Evolutionary conservation across 179 eudicot genomes (phyloP).

Genomic region (Drosera spatulata): DNA sequence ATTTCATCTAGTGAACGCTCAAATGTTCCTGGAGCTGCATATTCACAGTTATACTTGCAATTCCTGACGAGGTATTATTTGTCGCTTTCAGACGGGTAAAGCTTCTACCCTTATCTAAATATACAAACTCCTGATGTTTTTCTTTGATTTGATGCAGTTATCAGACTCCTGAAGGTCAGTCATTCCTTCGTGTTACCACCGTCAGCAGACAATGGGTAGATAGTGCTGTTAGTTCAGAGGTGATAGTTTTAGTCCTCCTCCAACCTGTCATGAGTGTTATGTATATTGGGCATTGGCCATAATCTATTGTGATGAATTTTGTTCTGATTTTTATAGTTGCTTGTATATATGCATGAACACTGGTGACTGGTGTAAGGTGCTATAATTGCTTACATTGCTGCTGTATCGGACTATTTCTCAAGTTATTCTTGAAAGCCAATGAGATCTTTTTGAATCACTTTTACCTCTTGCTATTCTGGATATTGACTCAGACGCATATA

Average conservation of each 20-base stretch:
- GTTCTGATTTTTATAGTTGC: too few species aligned
- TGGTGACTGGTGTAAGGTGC: too few species aligned
- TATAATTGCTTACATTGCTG: too few species aligned
- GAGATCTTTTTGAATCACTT: too few species aligned
- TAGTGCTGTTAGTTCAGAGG: conserved; percentile 68
- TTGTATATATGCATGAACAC: too few species aligned
- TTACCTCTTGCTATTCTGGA: too few species aligned
- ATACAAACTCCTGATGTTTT: neutral
- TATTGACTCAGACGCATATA: too few species aligned
- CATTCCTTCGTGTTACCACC: conserved; percentile 69
- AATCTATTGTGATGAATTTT: too few species aligned
- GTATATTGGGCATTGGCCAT: too few species aligned
- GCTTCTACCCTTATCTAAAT: neutral
- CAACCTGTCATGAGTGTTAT: neutral
- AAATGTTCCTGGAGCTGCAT: conserved; percentile 54
- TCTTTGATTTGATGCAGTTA: conserved; percentile 35
- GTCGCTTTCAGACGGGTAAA: neutral
- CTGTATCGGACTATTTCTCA: too few species aligned
- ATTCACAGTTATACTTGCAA: conserved; percentile 68
- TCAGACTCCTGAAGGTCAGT: conserved; percentile 69
- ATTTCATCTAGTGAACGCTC: conserved; percentile 76
- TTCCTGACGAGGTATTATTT: conserved; percentile 57
- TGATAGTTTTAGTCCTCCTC: conserved; percentile 9
- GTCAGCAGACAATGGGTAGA: conserved; percentile 83
- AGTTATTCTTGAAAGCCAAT: too few species aligned